These are phyloP conservation scores for Zalaria sp. DNA, from an alignment of 2,329 filamentous ascomycete species.

Conservation along the genomic window DNA sequence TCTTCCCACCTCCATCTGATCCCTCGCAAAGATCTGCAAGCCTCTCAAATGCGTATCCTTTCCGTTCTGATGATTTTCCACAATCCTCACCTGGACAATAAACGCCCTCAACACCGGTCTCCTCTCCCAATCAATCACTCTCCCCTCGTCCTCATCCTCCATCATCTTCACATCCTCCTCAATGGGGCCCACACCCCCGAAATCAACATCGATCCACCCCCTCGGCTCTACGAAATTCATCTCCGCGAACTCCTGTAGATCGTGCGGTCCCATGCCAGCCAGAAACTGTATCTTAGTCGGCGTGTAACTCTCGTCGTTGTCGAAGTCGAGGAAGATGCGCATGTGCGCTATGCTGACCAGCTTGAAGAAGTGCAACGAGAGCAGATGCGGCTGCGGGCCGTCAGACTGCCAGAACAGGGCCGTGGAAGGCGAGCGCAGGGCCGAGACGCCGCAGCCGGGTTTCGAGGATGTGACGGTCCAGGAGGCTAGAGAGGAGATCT, in stretches of 20 bases:
- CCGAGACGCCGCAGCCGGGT: constrained; percentile 63
- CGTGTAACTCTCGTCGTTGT: constrained; percentile 89
- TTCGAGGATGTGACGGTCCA: constrained; percentile 76
- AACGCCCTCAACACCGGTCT: constrained; percentile 68
- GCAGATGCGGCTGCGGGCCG: constrained; percentile 66
- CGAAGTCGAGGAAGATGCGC: constrained; percentile 80
- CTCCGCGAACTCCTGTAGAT: constrained; percentile 73
- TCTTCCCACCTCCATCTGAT: constrained; percentile 14
- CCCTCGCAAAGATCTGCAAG: constrained; percentile 64
- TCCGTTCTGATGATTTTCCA: constrained; percentile 97
- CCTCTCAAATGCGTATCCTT: constrained; percentile 97
- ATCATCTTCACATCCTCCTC: constrained; percentile 14
- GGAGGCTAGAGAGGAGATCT: constrained; percentile 71
- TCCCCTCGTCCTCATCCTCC: constrained; percentile 14
- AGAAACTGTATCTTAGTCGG: constrained; percentile 83
- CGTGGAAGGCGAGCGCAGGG: constrained; percentile 60
- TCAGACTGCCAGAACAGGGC: constrained; percentile 75
- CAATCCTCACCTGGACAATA: constrained; percentile 76
- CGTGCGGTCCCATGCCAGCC: constrained; percentile 82
- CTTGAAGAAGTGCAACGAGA: constrained; percentile 78
- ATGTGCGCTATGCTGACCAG: constrained; percentile 65
- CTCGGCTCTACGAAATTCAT: constrained; percentile 66
- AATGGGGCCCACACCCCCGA: constrained; percentile 44
- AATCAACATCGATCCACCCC: constrained; percentile 82
- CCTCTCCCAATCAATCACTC: constrained; percentile 35